Base-by-base conservation (phyloP, 2,329 filamentous ascomycete species). In the Acrodontium crateriforme region DNA sequence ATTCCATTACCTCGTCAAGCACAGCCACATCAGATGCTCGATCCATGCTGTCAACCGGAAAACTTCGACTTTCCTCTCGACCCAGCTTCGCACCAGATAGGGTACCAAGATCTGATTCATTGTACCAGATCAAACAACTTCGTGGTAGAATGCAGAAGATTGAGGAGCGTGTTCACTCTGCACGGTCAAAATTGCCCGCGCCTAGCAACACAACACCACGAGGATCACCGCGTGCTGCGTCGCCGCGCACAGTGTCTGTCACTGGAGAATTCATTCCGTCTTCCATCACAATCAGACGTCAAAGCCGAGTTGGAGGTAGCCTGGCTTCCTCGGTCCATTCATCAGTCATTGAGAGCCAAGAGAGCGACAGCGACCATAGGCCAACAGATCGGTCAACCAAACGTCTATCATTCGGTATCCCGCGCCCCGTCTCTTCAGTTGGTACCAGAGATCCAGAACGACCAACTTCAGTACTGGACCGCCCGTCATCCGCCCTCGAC, bases 131-230 rank as follows among this genome's bases (percentile, higher is more conserved):
- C 47, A 82, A 87, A 39, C 79, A 78, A 16, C 74, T 98, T 39
- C 93, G 91, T 33, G 85, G 83, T 16, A 89, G 95, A 58, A 94
- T 95, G 84, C 83, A 94, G 56, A 81, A 83, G 41, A 74, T 98
- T 36, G 89, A 95, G 54, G 82, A 89, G 38, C 73, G 89, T 24
- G 87, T 98, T 7, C 84, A 95, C 36, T 83, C 78, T 14, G 89
- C 78, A 11, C 75, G 84, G 42, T 94, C 87, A 20, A 93, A 89
- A 56, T 69, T 98, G 12, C 89, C 89, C 2, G 82, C 78, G 2
- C 85, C 2, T 21, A 67, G 72, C 6, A 67, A 64, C 30, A 89
- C 79, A 1, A 84, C 85, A 4, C 83, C 85, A 11, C 74, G 77
- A 25, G 68, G 70, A 4, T 92, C 84, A n/a, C 83, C 85, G 13